Base-by-base conservation (phyloP, 371 early-diverging fungal species). In the Mortierella sp. region DNA sequence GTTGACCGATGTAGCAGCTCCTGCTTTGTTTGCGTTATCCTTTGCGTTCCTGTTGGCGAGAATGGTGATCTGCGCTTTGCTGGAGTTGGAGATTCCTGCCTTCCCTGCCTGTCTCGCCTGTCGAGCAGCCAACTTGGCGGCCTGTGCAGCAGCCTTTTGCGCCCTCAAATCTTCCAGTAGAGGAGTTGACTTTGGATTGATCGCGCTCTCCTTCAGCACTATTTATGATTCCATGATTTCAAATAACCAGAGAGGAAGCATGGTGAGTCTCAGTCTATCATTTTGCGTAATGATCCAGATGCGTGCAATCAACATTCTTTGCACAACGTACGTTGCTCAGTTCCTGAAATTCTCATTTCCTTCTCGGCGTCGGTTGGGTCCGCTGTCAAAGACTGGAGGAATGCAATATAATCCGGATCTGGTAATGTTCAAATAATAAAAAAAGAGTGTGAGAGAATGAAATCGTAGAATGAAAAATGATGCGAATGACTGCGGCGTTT, bases 321-420 rank as follows among this genome's bases (percentile, higher is more conserved):
- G n/a, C n/a, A n/a, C 3, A 34, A 76, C 84, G 4, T 73, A 83
- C 84, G 43, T 13, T 72, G 71, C 39, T 83, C 84, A 22, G 84
- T 79, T 69, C 70, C 79, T 34, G 84, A 73, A 2, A 83, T 67
- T 22, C 76, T 79, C 76, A 79, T 78, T 64, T 83, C 74, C 87
- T 91, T 77, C 85, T 92, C 76, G 85, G 79, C 78, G 85, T 88
- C 80, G 1, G 80, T 85, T 73, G 92, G 88, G 50, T 90, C 91
- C 2, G 83, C 87, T 39, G 91, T 91, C 40, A 95, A 79, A 4
- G 90, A 88, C 69, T 94, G 91, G 39, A 96, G 78, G 70, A 96
- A 96, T 7, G 92, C 90, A 40, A 92, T 69, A 82, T 93, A 96
- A 40, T 95, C 94, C 10, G 91, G 91, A 86, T 96, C 96, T 93